Percentiles rank a stretch among this genome's conserved stretches.
These are phyloP conservation scores for Yamadazyma taylorii DNA, from an alignment of 1,139 yeast species.

Conservation along the genomic window DNA sequence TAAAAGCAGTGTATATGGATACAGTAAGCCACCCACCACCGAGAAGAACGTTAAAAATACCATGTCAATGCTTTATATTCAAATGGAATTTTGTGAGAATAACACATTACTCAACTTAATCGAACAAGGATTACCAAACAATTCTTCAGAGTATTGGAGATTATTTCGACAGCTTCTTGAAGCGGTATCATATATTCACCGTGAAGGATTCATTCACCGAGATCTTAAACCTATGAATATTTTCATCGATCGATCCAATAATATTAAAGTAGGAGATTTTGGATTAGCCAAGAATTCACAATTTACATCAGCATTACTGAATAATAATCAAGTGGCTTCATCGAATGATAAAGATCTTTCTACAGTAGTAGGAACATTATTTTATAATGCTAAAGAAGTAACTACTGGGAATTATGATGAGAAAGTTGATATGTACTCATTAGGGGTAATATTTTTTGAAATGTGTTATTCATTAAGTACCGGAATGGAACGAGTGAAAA, in stretches of 20 bases:
- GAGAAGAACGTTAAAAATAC: constrained; percentile 2
- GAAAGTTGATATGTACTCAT: constrained; percentile 92
- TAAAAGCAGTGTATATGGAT: too few relatives aligned
- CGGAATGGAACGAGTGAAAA: constrained; percentile 87
- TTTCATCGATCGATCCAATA: constrained; percentile 86
- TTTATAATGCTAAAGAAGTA: constrained; percentile 91
- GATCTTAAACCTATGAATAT: constrained; percentile 95
- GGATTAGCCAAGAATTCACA: constrained; percentile 87
- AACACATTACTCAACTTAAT: constrained; percentile 84
- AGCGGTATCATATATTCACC: constrained; percentile 87
- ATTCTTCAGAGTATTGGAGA: constrained; percentile 85
- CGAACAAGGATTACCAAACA: constrained; percentile 70
- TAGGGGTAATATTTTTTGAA: constrained; percentile 93
- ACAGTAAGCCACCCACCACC: too few relatives aligned
- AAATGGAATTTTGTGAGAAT: constrained; percentile 98
- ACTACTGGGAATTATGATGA: constrained; percentile 78
- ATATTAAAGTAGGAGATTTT: constrained; percentile 94
- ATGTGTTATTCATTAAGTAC: constrained; percentile 84
- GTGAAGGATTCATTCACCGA: constrained; percentile 92
- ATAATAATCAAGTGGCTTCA: constrained; percentile 40
- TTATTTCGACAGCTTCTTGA: constrained; percentile 84
- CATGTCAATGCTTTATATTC: constrained; percentile 67
- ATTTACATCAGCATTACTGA: constrained; percentile 40
- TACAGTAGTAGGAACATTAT: constrained; percentile 88
- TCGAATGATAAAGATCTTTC: constrained; percentile 69